Conservation (phyloP, 2,329 filamentous ascomycete genomes). For the Madurella fahalii region DNA sequence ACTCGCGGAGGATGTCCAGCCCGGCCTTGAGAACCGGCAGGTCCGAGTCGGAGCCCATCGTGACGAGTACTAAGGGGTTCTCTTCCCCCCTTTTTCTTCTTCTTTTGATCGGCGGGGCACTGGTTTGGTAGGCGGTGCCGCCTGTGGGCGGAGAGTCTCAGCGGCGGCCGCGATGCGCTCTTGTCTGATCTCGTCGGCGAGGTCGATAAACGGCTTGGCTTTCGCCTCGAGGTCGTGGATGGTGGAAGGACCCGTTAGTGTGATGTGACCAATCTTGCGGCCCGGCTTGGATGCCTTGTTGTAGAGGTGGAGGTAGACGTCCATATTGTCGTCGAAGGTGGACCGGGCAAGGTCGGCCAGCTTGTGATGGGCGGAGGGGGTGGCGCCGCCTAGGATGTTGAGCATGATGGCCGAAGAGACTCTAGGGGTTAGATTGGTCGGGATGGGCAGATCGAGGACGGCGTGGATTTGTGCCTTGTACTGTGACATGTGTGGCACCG, state of each 20-base stretch:
- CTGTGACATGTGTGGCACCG: constrained; percentile 79
- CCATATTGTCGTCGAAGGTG: constrained; percentile 43
- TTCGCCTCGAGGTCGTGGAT: constrained; percentile 56
- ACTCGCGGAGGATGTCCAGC: constrained; percentile 62
- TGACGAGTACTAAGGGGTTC: constrained; percentile 65
- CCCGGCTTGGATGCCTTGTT: constrained; percentile 84
- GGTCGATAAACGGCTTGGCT: constrained; percentile 64
- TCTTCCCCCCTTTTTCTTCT: constrained; percentile 18
- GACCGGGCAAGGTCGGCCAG: constrained; percentile 45
- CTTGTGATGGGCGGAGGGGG: constrained; percentile 55
- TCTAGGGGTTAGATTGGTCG: constrained; percentile 53
- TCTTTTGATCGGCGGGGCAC: background rate
- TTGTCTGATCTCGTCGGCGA: constrained; percentile 56
- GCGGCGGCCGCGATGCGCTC: constrained; percentile 45
- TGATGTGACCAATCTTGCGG: constrained; percentile 94
- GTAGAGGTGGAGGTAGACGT: constrained; percentile 74
- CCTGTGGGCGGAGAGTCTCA: constrained; percentile 35
- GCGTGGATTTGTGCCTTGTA: constrained; percentile 86
- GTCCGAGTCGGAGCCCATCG: constrained; percentile 82
- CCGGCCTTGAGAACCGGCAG: constrained; percentile 63
- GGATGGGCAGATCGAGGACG: constrained; percentile 63
- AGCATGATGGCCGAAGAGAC: constrained; percentile 69
- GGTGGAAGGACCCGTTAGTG: constrained; percentile 67
- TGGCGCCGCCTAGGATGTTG: constrained; percentile 71
- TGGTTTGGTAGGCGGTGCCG: constrained; percentile 12